phyloP scores from a whole-genome alignment of 345 rosid genomes.

The Aethionema arabicum region DNA sequence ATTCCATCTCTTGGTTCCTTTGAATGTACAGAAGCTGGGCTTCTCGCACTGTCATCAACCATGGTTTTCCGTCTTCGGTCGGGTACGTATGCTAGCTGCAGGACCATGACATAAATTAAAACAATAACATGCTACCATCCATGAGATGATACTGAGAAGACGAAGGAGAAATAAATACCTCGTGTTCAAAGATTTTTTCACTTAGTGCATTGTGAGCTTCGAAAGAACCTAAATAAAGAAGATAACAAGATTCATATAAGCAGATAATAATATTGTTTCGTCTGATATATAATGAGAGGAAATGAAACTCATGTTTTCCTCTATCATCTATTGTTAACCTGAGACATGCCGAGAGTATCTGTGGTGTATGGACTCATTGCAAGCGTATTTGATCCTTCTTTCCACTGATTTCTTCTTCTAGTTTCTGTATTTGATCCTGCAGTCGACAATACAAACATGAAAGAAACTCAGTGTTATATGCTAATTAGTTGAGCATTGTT shows the following conservation, averaged over 20 bases:
- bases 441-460: conserved; percentile 22
- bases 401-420: conserved; percentile 86
- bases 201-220: conserved; percentile 81
- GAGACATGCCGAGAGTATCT: conserved; percentile 83
- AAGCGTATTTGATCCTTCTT: conserved; percentile 82
- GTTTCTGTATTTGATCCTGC: conserved; percentile 59
- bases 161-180: no score
- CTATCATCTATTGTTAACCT: conserved; percentile 46
- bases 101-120: conserved; percentile 23
- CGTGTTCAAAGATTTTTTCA: conserved; percentile 92
- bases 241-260: conserved; percentile 16
- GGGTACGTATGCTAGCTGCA: conserved; percentile 49
- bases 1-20: conserved; percentile 54
- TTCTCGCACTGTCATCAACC: conserved; percentile 60
- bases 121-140: not conserved
- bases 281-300: not conserved
- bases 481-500: conserved; percentile 5
- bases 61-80: conserved; percentile 67
- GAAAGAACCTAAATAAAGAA: conserved; percentile 60
- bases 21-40: conserved; percentile 58
- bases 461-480: conserved; percentile 23
- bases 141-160: no score
- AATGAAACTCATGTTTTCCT: not conserved
- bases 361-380: conserved; percentile 72
- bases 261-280: conserved; percentile 1